phyloP scores from a whole-genome alignment of 2,329 filamentous ascomycete genomes.

The Lachnellula cervina region DNA sequence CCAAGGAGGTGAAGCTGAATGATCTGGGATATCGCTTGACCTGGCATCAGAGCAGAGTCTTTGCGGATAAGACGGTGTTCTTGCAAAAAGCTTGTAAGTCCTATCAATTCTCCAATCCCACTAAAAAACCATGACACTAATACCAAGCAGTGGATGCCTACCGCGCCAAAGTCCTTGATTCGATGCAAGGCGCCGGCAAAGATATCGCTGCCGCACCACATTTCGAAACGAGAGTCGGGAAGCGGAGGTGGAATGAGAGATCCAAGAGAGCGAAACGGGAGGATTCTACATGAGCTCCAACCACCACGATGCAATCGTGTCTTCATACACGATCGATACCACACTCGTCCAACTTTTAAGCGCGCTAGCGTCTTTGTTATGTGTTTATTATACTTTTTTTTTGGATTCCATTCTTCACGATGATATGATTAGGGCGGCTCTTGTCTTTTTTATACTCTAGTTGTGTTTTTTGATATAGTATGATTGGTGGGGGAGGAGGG shows the following conservation, averaged over 20 bases:
- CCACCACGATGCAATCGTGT: neutral
- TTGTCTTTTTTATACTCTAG: neutral
- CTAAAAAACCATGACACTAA: neutral
- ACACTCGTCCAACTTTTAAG: neutral
- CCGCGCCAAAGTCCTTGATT: slow-evolving; percentile 81
- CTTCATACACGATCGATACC: neutral
- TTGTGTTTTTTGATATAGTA: neutral
- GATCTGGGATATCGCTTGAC: slow-evolving; percentile 93
- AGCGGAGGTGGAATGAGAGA: slow-evolving; percentile 66
- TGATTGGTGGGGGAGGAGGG: too few relatives aligned
- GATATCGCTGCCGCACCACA: slow-evolving; percentile 73
- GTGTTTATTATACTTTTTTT: neutral
- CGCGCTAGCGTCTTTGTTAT: neutral
- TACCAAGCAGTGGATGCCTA: slow-evolving; percentile 74
- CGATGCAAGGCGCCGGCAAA: slow-evolving; percentile 73
- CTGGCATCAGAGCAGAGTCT: slow-evolving; percentile 91
- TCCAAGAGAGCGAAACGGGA: slow-evolving; percentile 35
- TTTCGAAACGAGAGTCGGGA: slow-evolving; percentile 84
- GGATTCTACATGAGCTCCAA: slow-evolving; percentile 1
- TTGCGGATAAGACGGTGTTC: slow-evolving; percentile 80
- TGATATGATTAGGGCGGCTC: neutral
- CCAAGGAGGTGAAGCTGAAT: slow-evolving; percentile 85
- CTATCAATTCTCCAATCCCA: neutral
- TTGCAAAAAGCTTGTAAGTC: slow-evolving; percentile 87
- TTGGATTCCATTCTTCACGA: neutral